These are phyloP conservation scores for Neonectria faginata DNA, from an alignment of 2,329 filamentous ascomycete genomes.

Conservation along the genomic window DNA sequence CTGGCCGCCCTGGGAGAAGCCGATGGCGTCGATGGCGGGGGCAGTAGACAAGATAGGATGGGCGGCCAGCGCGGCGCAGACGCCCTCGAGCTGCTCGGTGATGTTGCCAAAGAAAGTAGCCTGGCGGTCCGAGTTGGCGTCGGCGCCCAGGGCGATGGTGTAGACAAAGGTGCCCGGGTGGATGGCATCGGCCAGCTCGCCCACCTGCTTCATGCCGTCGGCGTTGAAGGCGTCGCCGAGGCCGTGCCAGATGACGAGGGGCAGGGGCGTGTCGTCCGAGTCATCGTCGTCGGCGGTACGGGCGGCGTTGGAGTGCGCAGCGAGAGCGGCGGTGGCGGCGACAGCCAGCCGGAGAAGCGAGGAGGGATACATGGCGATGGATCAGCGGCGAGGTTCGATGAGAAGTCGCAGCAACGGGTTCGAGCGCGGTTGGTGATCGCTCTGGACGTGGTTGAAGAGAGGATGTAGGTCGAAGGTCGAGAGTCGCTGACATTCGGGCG, in stretches of 20 bases:
- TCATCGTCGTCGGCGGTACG: constrained; percentile 52
- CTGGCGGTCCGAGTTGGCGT: constrained; percentile 76
- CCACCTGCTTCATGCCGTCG: constrained; percentile 79
- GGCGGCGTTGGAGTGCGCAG: constrained; percentile 37
- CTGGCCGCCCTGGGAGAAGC: constrained; percentile 95
- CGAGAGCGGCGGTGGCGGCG: constrained; percentile 50
- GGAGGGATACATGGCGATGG: constrained; percentile 32
- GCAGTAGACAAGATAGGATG: constrained; percentile 85
- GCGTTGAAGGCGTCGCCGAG: constrained; percentile 79
- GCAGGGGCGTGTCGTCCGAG: constrained; percentile 76
- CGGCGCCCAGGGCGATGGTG: constrained; percentile 77
- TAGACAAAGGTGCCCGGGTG: constrained; percentile 90
- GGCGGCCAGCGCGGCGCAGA: constrained; percentile 80
- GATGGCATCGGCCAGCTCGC: constrained; percentile 74
- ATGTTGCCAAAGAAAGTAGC: constrained; percentile 94
- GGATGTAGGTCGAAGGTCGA: background rate
- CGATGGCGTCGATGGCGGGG: constrained; percentile 87
- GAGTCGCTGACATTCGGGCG: background rate
- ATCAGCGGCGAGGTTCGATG: background rate
- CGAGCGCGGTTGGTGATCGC: background rate
- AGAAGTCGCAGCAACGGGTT: background rate
- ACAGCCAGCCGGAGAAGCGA: constrained; percentile 45
- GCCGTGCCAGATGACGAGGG: constrained; percentile 94
- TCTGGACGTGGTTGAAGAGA: background rate
- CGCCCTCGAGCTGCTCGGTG: constrained; percentile 78